phyloP scores from a whole-genome alignment of 2,329 filamentous ascomycete species.

The Xylaria sp. region DNA sequence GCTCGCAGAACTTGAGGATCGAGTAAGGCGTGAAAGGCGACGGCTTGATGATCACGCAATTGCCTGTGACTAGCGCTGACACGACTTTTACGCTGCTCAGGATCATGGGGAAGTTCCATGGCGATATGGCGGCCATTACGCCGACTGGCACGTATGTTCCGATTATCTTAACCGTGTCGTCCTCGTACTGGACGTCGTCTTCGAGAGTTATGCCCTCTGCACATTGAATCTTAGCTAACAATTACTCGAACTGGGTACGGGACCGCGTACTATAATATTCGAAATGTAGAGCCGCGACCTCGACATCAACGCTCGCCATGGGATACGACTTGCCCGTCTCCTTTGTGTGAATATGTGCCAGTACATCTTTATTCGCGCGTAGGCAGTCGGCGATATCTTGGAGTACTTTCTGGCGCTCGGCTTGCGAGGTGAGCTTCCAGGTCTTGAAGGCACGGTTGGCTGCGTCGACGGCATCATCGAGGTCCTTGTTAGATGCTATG shows the following conservation, averaged over 20 bases:
- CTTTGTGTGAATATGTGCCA: slow-evolving; percentile 57
- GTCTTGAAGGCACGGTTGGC: slow-evolving; percentile 58
- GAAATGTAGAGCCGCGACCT: slow-evolving; percentile 52
- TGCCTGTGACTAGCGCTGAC: slow-evolving; percentile 63
- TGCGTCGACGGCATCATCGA: slow-evolving; percentile 56
- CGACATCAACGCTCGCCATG: slow-evolving; percentile 54
- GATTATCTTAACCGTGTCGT: slow-evolving; percentile 54
- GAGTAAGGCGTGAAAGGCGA: slow-evolving; percentile 67
- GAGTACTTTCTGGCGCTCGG: slow-evolving; percentile 56
- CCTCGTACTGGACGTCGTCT: slow-evolving; percentile 60
- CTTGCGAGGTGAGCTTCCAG: slow-evolving; percentile 58
- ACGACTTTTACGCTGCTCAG: slow-evolving; percentile 62
- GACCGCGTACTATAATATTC: slow-evolving; percentile 50
- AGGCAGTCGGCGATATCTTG: slow-evolving; percentile 55
- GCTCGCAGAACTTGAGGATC: slow-evolving; percentile 62
- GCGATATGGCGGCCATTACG: slow-evolving; percentile 64
- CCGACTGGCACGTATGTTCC: slow-evolving; percentile 60
- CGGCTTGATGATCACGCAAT: slow-evolving; percentile 66
- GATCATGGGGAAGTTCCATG: slow-evolving; percentile 68
- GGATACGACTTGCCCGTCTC: slow-evolving; percentile 63
- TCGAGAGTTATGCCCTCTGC: slow-evolving; percentile 53
- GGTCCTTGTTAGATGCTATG: slow-evolving; percentile 54
- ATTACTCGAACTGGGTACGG: background rate
- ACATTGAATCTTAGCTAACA: slow-evolving; percentile 23
- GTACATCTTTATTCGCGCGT: slow-evolving; percentile 53